A percentile compares a stretch with the other conserved stretches of the same genome.
These are phyloP conservation scores for Vitellaria paradoxa DNA, from an alignment of 179 eudicot species.

Conservation along the genomic window DNA sequence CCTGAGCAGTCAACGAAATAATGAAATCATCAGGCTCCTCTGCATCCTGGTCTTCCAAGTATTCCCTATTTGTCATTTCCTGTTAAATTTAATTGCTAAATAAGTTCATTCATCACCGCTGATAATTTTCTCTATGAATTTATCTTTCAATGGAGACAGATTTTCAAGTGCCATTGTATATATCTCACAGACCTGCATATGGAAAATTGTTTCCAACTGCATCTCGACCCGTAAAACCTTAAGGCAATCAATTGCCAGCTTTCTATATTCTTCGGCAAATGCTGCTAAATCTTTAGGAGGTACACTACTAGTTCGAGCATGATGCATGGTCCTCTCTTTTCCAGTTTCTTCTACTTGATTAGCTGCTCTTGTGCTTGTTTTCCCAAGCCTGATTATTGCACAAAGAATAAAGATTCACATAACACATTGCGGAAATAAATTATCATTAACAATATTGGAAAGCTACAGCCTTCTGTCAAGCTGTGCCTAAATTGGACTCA, in stretches of 20 bases:
- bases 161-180: background rate
- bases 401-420: conserved; percentile 5
- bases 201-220: conserved; percentile 93
- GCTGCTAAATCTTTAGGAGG: conserved; percentile 72
- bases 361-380: conserved; percentile 59
- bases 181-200: conserved; percentile 77
- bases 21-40: conserved; percentile 99
- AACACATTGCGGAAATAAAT: conserved; percentile 16
- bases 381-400: conserved; percentile 63
- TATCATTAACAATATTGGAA: background rate
- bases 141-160: background rate
- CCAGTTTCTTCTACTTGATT: conserved; percentile 57
- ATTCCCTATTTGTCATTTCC: conserved; percentile 89
- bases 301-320: conserved; percentile 51
- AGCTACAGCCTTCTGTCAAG: background rate
- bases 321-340: conserved; percentile 44
- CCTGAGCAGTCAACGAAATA: conserved; percentile 91
- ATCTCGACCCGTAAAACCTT: conserved; percentile 97
- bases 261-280: conserved; percentile 94
- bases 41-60: conserved; percentile 95
- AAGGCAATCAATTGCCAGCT: conserved; percentile 91
- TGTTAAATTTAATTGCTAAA: conserved; percentile 31
- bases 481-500: background rate
- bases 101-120: conserved; percentile 10
- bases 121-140: background rate